Evolutionary conservation across 2,329 filamentous ascomycete species (phyloP), one percentile per base, ranked within the genome.

Genomic region (Aspergillus persii): DNA sequence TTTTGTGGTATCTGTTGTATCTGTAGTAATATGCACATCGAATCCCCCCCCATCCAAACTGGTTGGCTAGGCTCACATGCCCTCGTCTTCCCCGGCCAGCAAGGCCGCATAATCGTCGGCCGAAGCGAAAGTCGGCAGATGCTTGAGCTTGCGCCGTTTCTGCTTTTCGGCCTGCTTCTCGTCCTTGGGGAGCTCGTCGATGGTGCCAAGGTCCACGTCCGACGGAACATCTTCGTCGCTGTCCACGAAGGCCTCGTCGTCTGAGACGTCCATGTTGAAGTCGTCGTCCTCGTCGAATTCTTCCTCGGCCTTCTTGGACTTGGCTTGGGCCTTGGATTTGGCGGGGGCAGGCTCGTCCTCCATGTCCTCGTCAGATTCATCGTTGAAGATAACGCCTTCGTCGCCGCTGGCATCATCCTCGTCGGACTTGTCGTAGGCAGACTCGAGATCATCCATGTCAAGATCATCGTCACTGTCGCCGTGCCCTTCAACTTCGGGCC

Each of bases 31-130:
- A 59, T 54, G 23, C 29, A 59, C 44, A 46, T 41, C 36, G 36
- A 15, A 41, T 41, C 12, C 5, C 12, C 12, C 26, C 12, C 44
- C 39, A 59, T 57, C 60, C 18, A 56, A 36, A 31, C 39, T 18
- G 12, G 15, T 18, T 47, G n/a, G 11, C 31, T 66, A 47, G n/a
- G 11, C 31, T 66, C 67, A 76, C 69, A 76, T 74, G 30, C 74
- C 74, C 49, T 74, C 87, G 62, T 87, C 86, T 54, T 95, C 91
- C 63, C 86, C 84, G 3, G 83, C 90, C 73, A 96, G 77, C 78
- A 96, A 83, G 68, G 89, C 90, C 15, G 92, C 94, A 76, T 98
- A 99, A 74, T 98, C 95, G 56, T 98, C 95, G 33, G 84, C 89
- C 33, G 91, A 96, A 23, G 96, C 95, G 80, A 99, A 99, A 39